Conservation (phyloP, 208 protist species). For the Leishmania tarentolae region DNA sequence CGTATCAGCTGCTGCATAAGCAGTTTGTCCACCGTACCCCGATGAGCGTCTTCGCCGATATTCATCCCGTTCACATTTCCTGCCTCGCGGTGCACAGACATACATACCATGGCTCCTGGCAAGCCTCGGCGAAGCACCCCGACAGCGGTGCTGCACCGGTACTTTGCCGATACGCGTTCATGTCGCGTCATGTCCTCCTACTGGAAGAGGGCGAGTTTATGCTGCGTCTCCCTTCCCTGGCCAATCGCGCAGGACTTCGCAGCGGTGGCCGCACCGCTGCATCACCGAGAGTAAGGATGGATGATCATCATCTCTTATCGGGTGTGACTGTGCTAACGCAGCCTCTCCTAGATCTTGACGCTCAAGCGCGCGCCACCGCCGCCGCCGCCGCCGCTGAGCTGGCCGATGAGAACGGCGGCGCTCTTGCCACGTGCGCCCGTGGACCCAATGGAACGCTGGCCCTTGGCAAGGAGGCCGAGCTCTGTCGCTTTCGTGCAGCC, state of each 20-base stretch:
- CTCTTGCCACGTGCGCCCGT: neutral
- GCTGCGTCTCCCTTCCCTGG: conserved; percentile 12
- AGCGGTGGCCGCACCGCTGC: neutral
- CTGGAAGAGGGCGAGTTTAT: conserved; percentile 43
- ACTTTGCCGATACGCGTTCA: conserved; percentile 15
- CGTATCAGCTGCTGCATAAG: conserved; percentile 40
- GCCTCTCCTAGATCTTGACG: conserved; percentile 23
- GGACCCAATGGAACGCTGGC: neutral
- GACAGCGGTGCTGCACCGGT: neutral
- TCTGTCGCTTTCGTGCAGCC: conserved; percentile 38
- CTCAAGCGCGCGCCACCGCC: neutral
- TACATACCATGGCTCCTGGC: conserved; percentile 3
- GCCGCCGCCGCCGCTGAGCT: neutral
- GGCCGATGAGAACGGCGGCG: neutral
- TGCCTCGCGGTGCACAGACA: conserved; percentile 22
- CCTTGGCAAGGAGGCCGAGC: conserved; percentile 41
- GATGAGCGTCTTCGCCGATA: conserved; percentile 29
- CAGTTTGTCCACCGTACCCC: conserved; percentile 33
- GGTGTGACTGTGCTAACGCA: conserved; percentile 21
- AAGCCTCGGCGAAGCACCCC: neutral
- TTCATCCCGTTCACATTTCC: conserved; percentile 25
- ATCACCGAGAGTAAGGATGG: neutral
- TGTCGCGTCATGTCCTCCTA: conserved; percentile 24
- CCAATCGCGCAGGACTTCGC: neutral
- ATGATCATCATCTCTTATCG: conserved; percentile 23